Conservation (phyloP, 768 basidiomycete species). For the Lactifluus piperatus region DNA sequence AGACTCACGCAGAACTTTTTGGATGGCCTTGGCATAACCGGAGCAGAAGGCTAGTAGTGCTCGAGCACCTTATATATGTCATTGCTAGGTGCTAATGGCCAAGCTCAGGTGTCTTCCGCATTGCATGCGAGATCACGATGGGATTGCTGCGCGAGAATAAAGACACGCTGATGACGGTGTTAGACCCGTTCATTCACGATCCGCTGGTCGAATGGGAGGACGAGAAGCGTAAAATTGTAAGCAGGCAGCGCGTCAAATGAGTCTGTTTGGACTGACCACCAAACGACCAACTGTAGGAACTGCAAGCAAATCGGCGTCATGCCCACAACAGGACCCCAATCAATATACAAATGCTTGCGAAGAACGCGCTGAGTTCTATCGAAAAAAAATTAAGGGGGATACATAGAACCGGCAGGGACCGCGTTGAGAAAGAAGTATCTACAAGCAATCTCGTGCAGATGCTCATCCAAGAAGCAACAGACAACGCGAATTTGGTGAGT, state of each 20-base stretch:
- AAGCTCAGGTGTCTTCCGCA: conserved; percentile 71
- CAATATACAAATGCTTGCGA: conserved; percentile 60
- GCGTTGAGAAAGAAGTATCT: conserved; percentile 41
- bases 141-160: conserved; percentile 81
- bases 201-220: conserved; percentile 95
- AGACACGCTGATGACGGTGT: conserved; percentile 88
- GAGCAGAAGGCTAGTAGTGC: conserved; percentile 66
- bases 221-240: conserved; percentile 57
- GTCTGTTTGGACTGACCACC: background rate
- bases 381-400: conserved; percentile 74
- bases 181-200: conserved; percentile 96
- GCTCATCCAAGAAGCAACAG: conserved; percentile 84
- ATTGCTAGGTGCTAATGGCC: background rate
- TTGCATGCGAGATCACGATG: conserved; percentile 86
- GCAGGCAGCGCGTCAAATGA: conserved; percentile 11
- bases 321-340: conserved; percentile 21
- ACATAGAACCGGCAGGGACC: conserved; percentile 35
- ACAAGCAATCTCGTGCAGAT: conserved; percentile 86
- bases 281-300: conserved; percentile 16
- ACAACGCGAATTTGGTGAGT: conserved; percentile 58
- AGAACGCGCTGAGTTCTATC: conserved; percentile 71
- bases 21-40: conserved; percentile 87
- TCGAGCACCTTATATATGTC: background rate
- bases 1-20: conserved; percentile 88
- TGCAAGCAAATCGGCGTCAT: conserved; percentile 7